phyloP scores from a whole-genome alignment of 2,329 filamentous ascomycete genomes.

The Sporothrix variecibatus region DNA sequence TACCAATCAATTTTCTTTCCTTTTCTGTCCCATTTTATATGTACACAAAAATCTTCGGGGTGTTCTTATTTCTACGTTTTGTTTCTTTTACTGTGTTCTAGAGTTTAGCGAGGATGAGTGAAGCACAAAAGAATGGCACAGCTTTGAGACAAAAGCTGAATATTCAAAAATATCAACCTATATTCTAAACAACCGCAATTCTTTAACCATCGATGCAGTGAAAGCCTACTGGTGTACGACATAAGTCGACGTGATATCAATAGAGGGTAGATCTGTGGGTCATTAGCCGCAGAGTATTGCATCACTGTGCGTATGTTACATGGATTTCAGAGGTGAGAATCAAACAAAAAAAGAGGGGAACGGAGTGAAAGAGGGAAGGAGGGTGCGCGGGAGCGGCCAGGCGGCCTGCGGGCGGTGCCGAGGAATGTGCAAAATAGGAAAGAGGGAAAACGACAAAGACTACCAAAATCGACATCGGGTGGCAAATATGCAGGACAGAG shows the following conservation, averaged over 20 bases:
- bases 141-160: neutral
- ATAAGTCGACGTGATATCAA: no score
- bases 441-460: neutral
- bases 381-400: neutral
- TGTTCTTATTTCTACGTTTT: neutral
- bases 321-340: neutral
- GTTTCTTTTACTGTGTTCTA: neutral
- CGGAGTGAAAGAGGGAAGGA: neutral
- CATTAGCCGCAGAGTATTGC: neutral
- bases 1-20: slow-evolving; percentile 15
- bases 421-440: neutral
- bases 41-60: neutral
- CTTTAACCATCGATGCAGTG: no score
- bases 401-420: slow-evolving; percentile 1
- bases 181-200: neutral
- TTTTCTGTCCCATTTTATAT: slow-evolving; percentile 14
- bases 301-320: neutral
- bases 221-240: no score
- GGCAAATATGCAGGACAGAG: neutral
- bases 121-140: slow-evolving; percentile 1
- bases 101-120: neutral
- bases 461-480: neutral
- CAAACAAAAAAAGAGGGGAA: no score
- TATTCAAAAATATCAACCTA: neutral
- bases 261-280: neutral